Evolutionary conservation across 169 alveolate species (phyloP).

Genomic region (Babesia bigemina): DNA sequence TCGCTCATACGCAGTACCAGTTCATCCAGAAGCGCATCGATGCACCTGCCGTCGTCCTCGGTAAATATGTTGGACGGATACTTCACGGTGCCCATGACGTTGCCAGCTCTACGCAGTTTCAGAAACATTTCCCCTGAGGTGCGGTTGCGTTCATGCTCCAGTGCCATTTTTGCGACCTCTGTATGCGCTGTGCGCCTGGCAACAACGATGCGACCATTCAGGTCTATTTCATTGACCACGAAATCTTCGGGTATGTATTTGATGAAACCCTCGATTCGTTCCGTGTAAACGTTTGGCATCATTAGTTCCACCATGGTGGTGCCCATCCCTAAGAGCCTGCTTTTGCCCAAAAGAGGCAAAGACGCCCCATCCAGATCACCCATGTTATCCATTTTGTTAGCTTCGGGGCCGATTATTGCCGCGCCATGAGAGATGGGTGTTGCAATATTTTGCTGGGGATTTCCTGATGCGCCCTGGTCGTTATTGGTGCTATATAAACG

Average conservation of each 20-base stretch:
- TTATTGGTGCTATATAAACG: too few species aligned
- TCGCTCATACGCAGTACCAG: slow-evolving; percentile 28
- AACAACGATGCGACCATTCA: slow-evolving; percentile 26
- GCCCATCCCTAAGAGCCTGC: slow-evolving; percentile 51
- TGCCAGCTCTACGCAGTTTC: slow-evolving; percentile 29
- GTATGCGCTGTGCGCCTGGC: slow-evolving; percentile 3
- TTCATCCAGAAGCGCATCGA: slow-evolving; percentile 25
- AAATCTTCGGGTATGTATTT: slow-evolving; percentile 54
- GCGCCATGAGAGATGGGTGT: too few species aligned
- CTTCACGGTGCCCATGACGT: slow-evolving; percentile 22
- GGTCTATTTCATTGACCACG: slow-evolving; percentile 65
- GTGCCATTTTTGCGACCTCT: slow-evolving; percentile 23
- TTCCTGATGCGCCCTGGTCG: too few species aligned
- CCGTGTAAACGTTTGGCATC: slow-evolving; percentile 27
- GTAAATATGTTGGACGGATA: slow-evolving; percentile 53
- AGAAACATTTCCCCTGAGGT: slow-evolving; percentile 46
- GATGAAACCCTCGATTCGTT: slow-evolving; percentile 53
- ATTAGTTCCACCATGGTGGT: slow-evolving; percentile 53
- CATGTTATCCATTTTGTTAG: slow-evolving; percentile 1
- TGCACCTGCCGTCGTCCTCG: slow-evolving; percentile 25
- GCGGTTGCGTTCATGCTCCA: slow-evolving; percentile 27
- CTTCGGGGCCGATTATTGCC: too few species aligned
- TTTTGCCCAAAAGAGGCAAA: slow-evolving; percentile 7
- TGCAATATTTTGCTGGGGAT: too few species aligned
- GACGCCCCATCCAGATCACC: not conserved